These are phyloP conservation scores for Phlyctochytrium planicorne DNA, from an alignment of 192 early-diverging fungal species.

Conservation along the genomic window DNA sequence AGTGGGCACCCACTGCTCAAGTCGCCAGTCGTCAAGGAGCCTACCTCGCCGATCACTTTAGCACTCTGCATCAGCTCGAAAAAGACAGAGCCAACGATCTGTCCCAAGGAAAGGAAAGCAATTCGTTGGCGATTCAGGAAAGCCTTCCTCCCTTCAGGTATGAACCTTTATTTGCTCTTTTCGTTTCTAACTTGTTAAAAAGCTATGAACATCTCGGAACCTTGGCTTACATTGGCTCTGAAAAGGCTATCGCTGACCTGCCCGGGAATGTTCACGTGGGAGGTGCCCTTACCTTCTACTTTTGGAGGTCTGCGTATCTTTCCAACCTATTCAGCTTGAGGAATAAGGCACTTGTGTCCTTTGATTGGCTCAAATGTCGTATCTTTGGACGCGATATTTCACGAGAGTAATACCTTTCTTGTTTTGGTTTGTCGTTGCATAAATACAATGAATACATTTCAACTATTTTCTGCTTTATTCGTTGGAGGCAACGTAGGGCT, in stretches of 20 bases:
- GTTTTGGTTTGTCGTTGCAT: neutral
- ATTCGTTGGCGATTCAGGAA: slow-evolving; percentile 9
- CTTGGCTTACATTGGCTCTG: slow-evolving; percentile 90
- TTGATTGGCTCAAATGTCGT: slow-evolving; percentile 90
- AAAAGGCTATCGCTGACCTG: slow-evolving; percentile 93
- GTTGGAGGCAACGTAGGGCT: slow-evolving; percentile 58
- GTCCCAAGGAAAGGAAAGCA: neutral
- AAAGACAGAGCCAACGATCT: slow-evolving; percentile 5
- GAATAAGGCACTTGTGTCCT: slow-evolving; percentile 77
- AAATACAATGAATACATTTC: too few species aligned
- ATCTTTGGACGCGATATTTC: slow-evolving; percentile 90
- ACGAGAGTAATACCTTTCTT: slow-evolving; percentile 74
- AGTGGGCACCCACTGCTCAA: slow-evolving; percentile 76
- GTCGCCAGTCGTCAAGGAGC: slow-evolving; percentile 86
- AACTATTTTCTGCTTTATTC: too few species aligned
- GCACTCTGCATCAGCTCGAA: slow-evolving; percentile 47
- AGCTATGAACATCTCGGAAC: slow-evolving; percentile 85
- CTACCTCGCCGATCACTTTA: slow-evolving; percentile 78
- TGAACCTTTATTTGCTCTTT: neutral
- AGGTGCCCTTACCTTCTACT: slow-evolving; percentile 49
- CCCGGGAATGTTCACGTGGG: slow-evolving; percentile 55
- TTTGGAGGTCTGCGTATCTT: slow-evolving; percentile 54
- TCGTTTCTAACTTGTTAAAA: slow-evolving; percentile 37
- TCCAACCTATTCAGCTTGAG: slow-evolving; percentile 78
- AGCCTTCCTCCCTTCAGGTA: slow-evolving; percentile 16